Percentiles rank a stretch among this genome's conserved stretches.
phyloP scores from a whole-genome alignment of 176 grass and related monocot genomes.

The Ensete glaucum region DNA sequence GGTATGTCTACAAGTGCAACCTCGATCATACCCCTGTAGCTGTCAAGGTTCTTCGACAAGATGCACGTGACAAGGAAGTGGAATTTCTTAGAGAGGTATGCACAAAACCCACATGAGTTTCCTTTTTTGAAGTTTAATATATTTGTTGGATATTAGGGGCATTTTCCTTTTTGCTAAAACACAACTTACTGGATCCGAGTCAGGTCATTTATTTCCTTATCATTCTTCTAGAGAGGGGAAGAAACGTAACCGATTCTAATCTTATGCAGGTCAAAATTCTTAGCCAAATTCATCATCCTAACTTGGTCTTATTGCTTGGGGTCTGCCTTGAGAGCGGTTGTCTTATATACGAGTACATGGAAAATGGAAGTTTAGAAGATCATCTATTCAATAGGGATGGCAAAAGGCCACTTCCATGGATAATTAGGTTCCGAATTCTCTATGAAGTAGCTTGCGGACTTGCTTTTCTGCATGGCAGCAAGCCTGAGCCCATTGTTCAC shows the following conservation, averaged over 20 bases:
- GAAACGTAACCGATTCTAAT: not conserved
- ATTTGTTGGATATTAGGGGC: not conserved
- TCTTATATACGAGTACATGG: slow-evolving; percentile 88
- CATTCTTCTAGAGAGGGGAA: not conserved
- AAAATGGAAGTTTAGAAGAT: slow-evolving; percentile 78
- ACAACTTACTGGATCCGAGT: not conserved
- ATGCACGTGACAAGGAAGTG: slow-evolving; percentile 56
- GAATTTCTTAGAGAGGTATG: slow-evolving; percentile 88
- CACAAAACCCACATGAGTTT: slow-evolving; percentile 10
- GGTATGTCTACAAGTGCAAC: slow-evolving; percentile 79
- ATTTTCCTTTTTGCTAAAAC: not conserved
- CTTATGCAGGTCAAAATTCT: slow-evolving; percentile 70
- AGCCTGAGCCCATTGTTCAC: slow-evolving; percentile 83
- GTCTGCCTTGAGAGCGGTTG: slow-evolving; percentile 73
- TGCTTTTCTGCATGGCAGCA: slow-evolving; percentile 67
- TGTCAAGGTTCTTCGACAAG: slow-evolving; percentile 78
- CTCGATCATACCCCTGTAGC: slow-evolving; percentile 94
- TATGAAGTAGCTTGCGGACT: slow-evolving; percentile 72
- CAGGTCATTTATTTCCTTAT: not conserved
- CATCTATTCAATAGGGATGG: slow-evolving; percentile 40
- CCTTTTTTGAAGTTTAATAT: not conserved
- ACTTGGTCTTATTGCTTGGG: slow-evolving; percentile 69
- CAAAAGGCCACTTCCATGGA: slow-evolving; percentile 51
- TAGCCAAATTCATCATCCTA: slow-evolving; percentile 63
- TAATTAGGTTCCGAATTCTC: slow-evolving; percentile 60